Conservation (phyloP, 305 asterid species). For the Euphrasia arctica region DNA sequence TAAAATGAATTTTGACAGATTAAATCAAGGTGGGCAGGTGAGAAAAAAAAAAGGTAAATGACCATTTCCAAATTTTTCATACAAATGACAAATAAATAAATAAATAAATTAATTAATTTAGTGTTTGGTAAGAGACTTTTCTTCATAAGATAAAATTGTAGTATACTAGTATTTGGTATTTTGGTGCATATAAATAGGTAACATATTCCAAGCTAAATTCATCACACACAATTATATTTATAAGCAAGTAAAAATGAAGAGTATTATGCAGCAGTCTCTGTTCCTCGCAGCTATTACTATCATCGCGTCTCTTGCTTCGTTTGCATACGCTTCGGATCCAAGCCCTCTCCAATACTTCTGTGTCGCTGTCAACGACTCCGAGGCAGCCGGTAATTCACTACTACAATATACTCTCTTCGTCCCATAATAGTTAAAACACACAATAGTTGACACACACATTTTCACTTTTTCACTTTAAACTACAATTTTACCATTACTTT, state of each 20-base stretch:
- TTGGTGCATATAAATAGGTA: background rate
- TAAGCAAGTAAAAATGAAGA: background rate
- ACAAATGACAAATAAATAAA: background rate
- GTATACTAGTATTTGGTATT: too few relatives aligned
- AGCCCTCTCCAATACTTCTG: constrained; percentile 23
- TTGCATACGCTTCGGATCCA: constrained; percentile 14
- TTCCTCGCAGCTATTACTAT: background rate
- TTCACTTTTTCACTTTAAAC: too few relatives aligned
- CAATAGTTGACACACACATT: too few relatives aligned
- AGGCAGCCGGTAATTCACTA: constrained; percentile 21
- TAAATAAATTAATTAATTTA: too few relatives aligned
- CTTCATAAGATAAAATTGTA: background rate
- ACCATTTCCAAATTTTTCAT: background rate
- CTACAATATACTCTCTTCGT: too few relatives aligned
- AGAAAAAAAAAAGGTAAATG: background rate
- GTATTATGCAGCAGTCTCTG: background rate
- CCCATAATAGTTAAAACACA: too few relatives aligned
- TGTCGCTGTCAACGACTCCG: constrained; percentile 22
- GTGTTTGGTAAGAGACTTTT: too few relatives aligned
- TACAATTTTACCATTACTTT: too few relatives aligned
- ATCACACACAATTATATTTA: background rate
- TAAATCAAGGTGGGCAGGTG: background rate
- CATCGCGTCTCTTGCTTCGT: background rate
- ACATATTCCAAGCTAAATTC: background rate
- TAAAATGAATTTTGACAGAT: background rate